These are phyloP conservation scores for Chytriomyces sp. DNA, from an alignment of 192 early-diverging fungal species.

Conservation along the genomic window DNA sequence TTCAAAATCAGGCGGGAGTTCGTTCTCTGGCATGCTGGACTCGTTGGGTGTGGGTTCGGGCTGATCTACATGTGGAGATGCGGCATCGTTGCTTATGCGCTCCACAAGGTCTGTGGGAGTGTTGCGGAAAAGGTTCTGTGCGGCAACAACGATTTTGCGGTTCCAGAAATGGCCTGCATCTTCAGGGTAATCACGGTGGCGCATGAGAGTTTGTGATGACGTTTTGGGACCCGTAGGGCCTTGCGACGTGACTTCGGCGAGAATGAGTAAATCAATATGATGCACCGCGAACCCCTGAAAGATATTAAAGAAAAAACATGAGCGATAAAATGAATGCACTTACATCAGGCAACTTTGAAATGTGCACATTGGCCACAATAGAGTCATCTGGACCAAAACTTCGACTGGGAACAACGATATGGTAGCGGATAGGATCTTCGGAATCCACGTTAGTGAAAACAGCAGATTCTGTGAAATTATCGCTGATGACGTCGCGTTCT, in stretches of 20 bases:
- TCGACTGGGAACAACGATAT: constrained; percentile 14
- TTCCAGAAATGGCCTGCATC: background rate
- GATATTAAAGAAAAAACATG: no score
- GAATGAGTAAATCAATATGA: background rate
- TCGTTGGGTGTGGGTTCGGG: background rate
- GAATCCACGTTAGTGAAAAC: constrained; percentile 12
- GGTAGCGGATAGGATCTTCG: constrained; percentile 15
- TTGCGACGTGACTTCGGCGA: background rate
- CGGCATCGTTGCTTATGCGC: no score
- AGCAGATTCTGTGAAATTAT: constrained; percentile 17
- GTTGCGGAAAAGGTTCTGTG: no score
- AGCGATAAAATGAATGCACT: background rate
- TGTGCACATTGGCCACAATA: constrained; percentile 21
- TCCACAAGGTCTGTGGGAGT: no score
- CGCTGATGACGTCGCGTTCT: background rate
- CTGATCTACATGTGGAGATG: no score
- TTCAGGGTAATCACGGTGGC: background rate
- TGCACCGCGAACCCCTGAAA: background rate
- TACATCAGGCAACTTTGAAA: constrained; percentile 27
- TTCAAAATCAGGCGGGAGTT: background rate
- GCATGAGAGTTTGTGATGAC: background rate
- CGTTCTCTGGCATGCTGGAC: background rate
- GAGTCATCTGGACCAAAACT: constrained; percentile 24
- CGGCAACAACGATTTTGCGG: no score
- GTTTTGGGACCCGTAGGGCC: background rate